Evolutionary conservation across 345 rosid genomes (phyloP), one percentile per base, ranked within the genome.

Genomic region (Populus davidiana): DNA sequence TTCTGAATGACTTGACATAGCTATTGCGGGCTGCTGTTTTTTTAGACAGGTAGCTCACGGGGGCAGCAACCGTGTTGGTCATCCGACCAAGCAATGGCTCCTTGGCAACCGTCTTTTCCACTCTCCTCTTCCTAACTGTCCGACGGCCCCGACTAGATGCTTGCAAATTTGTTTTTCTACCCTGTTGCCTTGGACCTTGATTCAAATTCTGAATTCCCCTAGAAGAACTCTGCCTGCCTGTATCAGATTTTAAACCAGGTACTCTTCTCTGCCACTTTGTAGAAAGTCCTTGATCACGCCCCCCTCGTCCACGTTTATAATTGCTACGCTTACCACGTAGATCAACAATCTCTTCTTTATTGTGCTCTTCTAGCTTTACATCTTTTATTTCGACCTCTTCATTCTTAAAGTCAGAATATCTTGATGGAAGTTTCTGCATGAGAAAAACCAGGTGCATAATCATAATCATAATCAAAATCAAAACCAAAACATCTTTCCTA

Each of bases 71-170:
- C 16, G 70, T 72, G 59, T 76, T 79, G 21, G 52, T 75, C 81
- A 76, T 35, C 13, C 74, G 78, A 39, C 79, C 69, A 35, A 78
- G 66, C 25, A 80, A 69, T 38, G 78, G 66, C 35, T 78, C 79
- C 33, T 81, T 82, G 31, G 63, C 83, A 35, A 67, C 68, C 76
- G 72, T 82, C 85, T 86, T 90, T 66, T 89, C 98, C 27, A 89
- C 85, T 83, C 97, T 90, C 74, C 90, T 85, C 90, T 83, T 96
- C 77, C 99, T 87, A 77, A 89, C 88, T 0, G 99, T 96, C 44
- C 98, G 81, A 11, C 91, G 95, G 59, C 99, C 98, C 47, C 96
- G 85, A 73, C 90, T 89, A 70, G 89, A 79, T 61, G 74, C 78
- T 81, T 79, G 91, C 50, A 88, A 84, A 74, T 82, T 83, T 56